Percentiles rank a stretch among this genome's conserved stretches.
Conservation (phyloP, 176 grass and related monocot species). For the Thinopyrum elongatum region DNA sequence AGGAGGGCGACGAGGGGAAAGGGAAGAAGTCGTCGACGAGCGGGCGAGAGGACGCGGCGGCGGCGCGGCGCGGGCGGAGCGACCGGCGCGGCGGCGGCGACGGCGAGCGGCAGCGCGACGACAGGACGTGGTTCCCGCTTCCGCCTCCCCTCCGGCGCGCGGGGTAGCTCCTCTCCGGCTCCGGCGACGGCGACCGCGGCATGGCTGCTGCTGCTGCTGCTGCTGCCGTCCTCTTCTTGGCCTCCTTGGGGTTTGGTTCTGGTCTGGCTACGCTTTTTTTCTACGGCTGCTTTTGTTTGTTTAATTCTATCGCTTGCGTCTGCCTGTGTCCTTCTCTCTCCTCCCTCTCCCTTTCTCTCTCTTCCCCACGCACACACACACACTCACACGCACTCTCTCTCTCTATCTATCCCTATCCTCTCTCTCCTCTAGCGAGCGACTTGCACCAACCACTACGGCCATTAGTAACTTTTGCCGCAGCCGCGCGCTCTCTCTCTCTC, state of each 20-base stretch:
- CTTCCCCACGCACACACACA: conserved; percentile 1
- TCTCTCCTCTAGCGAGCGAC: conserved; percentile 49
- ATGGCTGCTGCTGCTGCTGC: conserved; percentile 36
- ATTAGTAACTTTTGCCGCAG: conserved; percentile 33
- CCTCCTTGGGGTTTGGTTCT: conserved; percentile 50
- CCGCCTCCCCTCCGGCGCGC: conserved; percentile 4
- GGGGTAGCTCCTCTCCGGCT: conserved; percentile 49
- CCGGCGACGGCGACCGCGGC: conserved; percentile 60
- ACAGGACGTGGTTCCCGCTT: conserved; percentile 3
- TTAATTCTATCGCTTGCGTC: conserved; percentile 46
- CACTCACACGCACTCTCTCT: background rate
- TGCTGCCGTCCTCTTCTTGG: conserved; percentile 54
- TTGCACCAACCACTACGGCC: conserved; percentile 52
- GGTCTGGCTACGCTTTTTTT: conserved; percentile 30
- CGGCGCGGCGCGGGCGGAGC: conserved; percentile 49
- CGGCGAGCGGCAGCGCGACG: conserved; percentile 39
- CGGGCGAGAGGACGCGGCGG: conserved; percentile 29
- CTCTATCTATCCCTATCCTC: conserved; percentile 40
- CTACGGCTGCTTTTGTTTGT: conserved; percentile 50
- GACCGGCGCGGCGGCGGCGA: conserved; percentile 42
- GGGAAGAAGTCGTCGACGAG: conserved; percentile 46
- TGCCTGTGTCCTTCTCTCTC: conserved; percentile 40
- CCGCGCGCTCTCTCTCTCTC: conserved; percentile 22
- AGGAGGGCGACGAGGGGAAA: conserved; percentile 34
- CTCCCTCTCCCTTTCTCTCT: conserved; percentile 27